These are phyloP conservation scores for Aspergillus avenaceus DNA, from an alignment of 495 filamentous ascomycete genomes.

Conservation along the genomic window DNA sequence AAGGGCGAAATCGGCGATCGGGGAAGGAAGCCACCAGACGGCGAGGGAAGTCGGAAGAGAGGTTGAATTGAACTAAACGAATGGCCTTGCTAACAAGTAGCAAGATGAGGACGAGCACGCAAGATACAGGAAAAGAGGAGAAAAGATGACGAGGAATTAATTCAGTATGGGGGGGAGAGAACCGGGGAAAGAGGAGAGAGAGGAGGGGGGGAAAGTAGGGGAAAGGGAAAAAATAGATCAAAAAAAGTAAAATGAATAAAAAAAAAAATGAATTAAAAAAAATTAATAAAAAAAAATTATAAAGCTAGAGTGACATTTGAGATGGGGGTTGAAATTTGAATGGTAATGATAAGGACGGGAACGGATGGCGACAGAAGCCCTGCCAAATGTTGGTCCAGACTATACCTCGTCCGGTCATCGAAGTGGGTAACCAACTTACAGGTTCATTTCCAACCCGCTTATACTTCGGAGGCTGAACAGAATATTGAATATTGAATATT, in stretches of 20 bases:
- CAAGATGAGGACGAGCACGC: constrained; percentile 4
- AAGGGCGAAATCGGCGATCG: neutral
- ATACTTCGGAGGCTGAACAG: neutral
- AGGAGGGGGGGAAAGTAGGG: neutral
- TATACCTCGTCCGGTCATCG: constrained; percentile 7
- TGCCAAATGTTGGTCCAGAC: constrained; percentile 4
- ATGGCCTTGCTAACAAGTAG: constrained; percentile 6
- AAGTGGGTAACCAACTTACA: neutral
- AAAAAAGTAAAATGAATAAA: too few relatives aligned
- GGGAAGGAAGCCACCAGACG: neutral
- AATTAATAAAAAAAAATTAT: too few relatives aligned
- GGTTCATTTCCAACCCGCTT: neutral
- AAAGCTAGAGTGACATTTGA: neutral
- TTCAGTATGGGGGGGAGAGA: neutral
- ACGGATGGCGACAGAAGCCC: constrained; percentile 20
- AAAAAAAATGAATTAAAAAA: too few relatives aligned
- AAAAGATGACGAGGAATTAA: neutral
- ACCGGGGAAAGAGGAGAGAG: neutral
- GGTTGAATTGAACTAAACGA: constrained; percentile 1
- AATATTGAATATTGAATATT: too few relatives aligned
- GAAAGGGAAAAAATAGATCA: constrained; percentile 10
- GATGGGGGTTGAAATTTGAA: too few relatives aligned
- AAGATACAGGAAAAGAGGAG: neutral
- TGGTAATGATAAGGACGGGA: constrained; percentile 18
- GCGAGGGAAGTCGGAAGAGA: neutral